Evolutionary conservation across 106 monocot species (phyloP).

Genomic region (Amphibolis antarctica): DNA sequence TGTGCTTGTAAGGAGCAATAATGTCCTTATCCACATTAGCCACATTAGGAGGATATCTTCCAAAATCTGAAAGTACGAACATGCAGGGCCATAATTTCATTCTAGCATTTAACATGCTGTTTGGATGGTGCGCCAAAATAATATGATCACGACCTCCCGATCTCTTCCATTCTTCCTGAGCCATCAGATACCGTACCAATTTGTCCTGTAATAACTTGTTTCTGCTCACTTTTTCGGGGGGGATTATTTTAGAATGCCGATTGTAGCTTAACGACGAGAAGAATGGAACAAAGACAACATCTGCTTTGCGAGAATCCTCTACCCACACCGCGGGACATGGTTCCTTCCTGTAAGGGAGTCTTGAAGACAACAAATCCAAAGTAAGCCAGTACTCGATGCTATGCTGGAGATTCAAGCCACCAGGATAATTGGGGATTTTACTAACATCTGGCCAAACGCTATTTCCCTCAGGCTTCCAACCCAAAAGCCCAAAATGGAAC

Average conservation of each 20-base stretch:
- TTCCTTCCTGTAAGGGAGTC: constrained; percentile 11
- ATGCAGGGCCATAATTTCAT: constrained; percentile 42
- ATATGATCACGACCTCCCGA: constrained; percentile 61
- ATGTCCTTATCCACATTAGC: constrained; percentile 82
- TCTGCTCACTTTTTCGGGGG: constrained; percentile 29
- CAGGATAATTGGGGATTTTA: constrained; percentile 47
- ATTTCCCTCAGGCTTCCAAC: constrained; percentile 29
- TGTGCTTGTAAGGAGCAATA: constrained; percentile 75
- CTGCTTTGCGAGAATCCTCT: constrained; percentile 39
- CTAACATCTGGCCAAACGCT: constrained; percentile 55
- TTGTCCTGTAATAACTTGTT: constrained; percentile 48
- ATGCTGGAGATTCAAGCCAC: constrained; percentile 75
- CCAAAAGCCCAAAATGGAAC: constrained; percentile 64
- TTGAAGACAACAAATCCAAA: constrained; percentile 55
- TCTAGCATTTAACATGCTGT: constrained; percentile 66
- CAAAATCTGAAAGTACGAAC: constrained; percentile 75
- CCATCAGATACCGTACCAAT: constrained; percentile 35
- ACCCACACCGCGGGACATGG: constrained; percentile 51
- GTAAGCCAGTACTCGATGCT: constrained; percentile 81
- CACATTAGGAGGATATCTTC: constrained; percentile 50
- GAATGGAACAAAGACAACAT: constrained; percentile 72
- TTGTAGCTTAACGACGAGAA: constrained; percentile 84
- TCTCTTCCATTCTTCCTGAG: constrained; percentile 52
- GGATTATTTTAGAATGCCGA: constrained; percentile 35
- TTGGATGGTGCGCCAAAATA: constrained; percentile 71